Evolutionary conservation across 2,329 filamentous ascomycete species (phyloP), one percentile per base, ranked within the genome.

Genomic region (Acrocalymma vagum): DNA sequence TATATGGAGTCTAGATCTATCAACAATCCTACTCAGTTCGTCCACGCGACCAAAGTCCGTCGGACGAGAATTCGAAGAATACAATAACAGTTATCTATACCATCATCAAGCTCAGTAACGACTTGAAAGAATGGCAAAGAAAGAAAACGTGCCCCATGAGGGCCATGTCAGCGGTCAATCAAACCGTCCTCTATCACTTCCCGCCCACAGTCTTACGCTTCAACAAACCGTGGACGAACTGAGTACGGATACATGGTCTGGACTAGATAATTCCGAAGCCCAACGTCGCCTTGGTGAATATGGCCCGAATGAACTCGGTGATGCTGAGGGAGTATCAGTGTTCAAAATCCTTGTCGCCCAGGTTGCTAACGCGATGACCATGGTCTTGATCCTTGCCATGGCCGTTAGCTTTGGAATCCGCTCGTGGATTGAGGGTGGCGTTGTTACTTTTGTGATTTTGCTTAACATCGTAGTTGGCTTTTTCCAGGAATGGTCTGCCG

Each of bases 281-380:
- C 66, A 76, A 35, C 69, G 81, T 40, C 74, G 86, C 16, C 78
- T 84, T 40, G 68, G 78, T 15, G 75, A 79, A 44, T 84, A 86
- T 62, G 85, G 86, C 33, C 74, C 70, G 13, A 91, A 91, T 71
- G 85, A 89, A 61, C 76, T 91, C 14, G 82, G 89, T 29, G 81
- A 88, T 14, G 84, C 79, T 14, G 83, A 80, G 18, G 81, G 81
- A 18, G 84, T 91, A 31, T 81, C 62, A 78, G 84, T 86, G 76
- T 84, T 78, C 58, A 91, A 85, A 56, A 88, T 91, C 27, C 72
- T 91, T 30, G 72, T 87, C 42, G 85, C 86, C 56, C 87, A 91
- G 65, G 69, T 90, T 15, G 81, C 84, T 62, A 91, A 91, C 75
- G 87, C 87, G 42, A 90, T 90, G 87, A 87, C 87, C 51, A 65